Base-by-base conservation (phyloP, 1,284 basidiomycete genomes). In the Apiotrichum montevideense region DNA sequence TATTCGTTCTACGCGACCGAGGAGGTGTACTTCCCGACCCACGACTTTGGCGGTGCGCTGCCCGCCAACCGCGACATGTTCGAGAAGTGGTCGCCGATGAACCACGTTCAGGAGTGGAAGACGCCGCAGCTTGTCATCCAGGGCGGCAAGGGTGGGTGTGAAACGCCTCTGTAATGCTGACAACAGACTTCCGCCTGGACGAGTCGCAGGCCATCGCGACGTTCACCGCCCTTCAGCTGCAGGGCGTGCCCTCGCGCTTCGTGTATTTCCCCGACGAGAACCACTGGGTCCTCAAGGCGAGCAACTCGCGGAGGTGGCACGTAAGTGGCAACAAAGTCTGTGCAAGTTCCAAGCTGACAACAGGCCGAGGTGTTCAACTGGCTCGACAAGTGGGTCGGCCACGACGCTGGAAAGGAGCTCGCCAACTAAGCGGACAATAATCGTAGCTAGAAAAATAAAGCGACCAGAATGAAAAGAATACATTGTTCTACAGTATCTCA, bases 201-300 rank as follows among this genome's bases (percentile, higher is more conserved):
- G 90, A 93, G 69, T 84, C 85, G 1, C 88, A 94, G 64, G 85
- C 88, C 35, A 85, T 95, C 52, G 85, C 81, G 35, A 86, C 75
- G 0, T 78, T 70, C 55, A 72, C 69, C 13, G 67, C 61, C 44
- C 61, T 67, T 13, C 72, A 78, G 61, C 56, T 63, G 46, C 82
- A 80, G 52, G 84, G 83, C 13, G 78, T 96, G 35, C 87, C 88
- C 6, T 87, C 84, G 61, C 83, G 93, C 51, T 80, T 96, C 50
- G 82, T 96, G 9, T 85, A 93, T 64, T 96, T 96, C 82, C 88
- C 88, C 0, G 86, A 90, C 66, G 93, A 96, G 79, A 95, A 95
- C 68, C 92, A 95, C 73, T 94, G 89, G 89, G 88, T 77, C 1
- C 67, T 79, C 46, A 74, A 76, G 47, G 65, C 78, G 0, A 57